These are phyloP conservation scores for Candida coleopterorum DNA, from an alignment of 805 yeast species.

Conservation along the genomic window DNA sequence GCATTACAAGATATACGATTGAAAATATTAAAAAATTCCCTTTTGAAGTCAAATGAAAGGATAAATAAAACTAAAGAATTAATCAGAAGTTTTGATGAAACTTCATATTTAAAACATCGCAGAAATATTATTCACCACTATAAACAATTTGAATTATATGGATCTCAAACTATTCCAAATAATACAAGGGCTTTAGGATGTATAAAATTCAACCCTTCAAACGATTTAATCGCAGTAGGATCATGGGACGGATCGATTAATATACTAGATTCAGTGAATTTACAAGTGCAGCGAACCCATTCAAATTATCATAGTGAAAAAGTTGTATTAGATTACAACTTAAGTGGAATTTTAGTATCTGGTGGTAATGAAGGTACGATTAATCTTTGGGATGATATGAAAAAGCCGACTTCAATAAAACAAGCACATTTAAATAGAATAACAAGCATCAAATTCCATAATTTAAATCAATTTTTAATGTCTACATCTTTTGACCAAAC, in stretches of 20 bases:
- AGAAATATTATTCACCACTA: slow-evolving; percentile 35
- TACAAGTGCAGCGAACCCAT: slow-evolving; percentile 26
- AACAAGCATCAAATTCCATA: slow-evolving; percentile 60
- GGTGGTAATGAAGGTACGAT: slow-evolving; percentile 39
- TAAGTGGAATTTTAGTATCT: slow-evolving; percentile 20
- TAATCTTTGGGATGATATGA: slow-evolving; percentile 24
- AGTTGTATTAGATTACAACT: slow-evolving; percentile 58
- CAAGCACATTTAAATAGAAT: slow-evolving; percentile 48
- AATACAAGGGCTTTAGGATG: slow-evolving; percentile 66
- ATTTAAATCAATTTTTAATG: slow-evolving; percentile 50
- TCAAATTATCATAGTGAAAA: slow-evolving; percentile 55
- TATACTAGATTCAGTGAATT: slow-evolving; percentile 38
- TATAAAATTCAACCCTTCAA: slow-evolving; percentile 41
- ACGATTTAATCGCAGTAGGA: slow-evolving; percentile 50
- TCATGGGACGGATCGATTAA: slow-evolving; percentile 81
- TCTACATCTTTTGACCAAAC: slow-evolving; percentile 80
- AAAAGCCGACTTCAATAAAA: slow-evolving; percentile 18
- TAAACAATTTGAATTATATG: slow-evolving; percentile 41
- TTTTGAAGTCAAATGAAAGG: slow-evolving; percentile 42
- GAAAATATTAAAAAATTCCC: slow-evolving; percentile 48
- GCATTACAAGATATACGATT: slow-evolving; percentile 50
- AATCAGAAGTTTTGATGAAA: slow-evolving; percentile 29
- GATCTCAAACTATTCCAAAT: slow-evolving; percentile 59
- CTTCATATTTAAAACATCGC: slow-evolving; percentile 42
- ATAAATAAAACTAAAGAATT: slow-evolving; percentile 25